Evolutionary conservation across 306 rosid genomes (phyloP).

Genomic region (Echinosophora koreensis): DNA sequence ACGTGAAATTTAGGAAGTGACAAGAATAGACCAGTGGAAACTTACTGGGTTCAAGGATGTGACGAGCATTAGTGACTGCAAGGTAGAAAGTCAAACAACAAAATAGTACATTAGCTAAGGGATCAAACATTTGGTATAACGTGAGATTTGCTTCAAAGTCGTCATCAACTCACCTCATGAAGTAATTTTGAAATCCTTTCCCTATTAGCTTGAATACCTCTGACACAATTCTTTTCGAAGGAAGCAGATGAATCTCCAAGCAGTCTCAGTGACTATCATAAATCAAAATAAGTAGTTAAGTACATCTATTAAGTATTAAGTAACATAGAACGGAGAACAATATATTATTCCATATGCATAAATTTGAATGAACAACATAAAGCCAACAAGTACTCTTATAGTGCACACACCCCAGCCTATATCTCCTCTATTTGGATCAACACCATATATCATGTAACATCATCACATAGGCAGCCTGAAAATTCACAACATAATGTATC

Average conservation of each 20-base stretch:
- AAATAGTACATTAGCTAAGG: constrained; percentile 51
- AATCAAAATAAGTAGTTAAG: constrained; percentile 17
- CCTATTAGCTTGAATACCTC: constrained; percentile 93
- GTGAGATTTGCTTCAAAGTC: constrained; percentile 26
- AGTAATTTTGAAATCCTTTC: constrained; percentile 93
- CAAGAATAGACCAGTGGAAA: constrained; percentile 39
- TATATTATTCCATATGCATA: constrained; percentile 28
- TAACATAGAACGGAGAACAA: neutral
- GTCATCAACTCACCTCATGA: constrained; percentile 76
- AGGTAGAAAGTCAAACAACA: constrained; percentile 46
- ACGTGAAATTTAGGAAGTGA: constrained; percentile 29
- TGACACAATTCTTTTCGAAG: constrained; percentile 94
- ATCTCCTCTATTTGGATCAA: constrained; percentile 25
- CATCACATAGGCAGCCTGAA: constrained; percentile 28
- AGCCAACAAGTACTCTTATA: constrained; percentile 2
- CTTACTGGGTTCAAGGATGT: constrained; percentile 96
- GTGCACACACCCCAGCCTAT: constrained; percentile 5
- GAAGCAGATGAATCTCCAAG: constrained; percentile 96
- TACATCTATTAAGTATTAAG: constrained; percentile 25
- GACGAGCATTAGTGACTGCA: constrained; percentile 97
- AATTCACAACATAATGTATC: neutral
- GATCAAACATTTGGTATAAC: constrained; percentile 27
- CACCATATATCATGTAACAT: constrained; percentile 23
- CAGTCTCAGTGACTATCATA: constrained; percentile 85
- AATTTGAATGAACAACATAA: constrained; percentile 35